These are phyloP conservation scores for Diaporthe destruens DNA, from an alignment of 2,329 filamentous ascomycete genomes.

Conservation along the genomic window DNA sequence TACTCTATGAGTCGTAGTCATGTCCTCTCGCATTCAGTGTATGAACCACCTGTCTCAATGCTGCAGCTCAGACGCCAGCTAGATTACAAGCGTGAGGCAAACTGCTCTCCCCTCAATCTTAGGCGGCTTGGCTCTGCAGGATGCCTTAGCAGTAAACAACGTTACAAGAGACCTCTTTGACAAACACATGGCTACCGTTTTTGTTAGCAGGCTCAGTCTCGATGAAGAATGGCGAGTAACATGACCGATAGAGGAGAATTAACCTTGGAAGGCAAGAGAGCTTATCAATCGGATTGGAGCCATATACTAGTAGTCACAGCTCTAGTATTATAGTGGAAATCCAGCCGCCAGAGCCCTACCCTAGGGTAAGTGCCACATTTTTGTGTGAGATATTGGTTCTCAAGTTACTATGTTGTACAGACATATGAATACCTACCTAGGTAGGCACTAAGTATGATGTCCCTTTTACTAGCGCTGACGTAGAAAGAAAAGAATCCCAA, in stretches of 20 bases:
- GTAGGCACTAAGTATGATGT: background rate
- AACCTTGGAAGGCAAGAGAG: no score
- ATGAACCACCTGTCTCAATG: background rate
- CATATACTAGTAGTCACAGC: no score
- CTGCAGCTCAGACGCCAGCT: background rate
- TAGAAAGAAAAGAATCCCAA: background rate
- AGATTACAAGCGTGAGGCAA: background rate
- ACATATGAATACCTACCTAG: background rate
- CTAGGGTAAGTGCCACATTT: no score
- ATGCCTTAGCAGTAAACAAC: background rate
- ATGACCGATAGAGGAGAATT: no score
- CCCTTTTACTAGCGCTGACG: background rate
- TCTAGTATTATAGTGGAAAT: no score
- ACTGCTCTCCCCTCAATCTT: background rate
- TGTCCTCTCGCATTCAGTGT: background rate
- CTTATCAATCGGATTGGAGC: no score
- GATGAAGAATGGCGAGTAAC: background rate
- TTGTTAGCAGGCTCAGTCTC: background rate
- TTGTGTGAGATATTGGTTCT: no score
- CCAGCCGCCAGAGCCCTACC: no score
- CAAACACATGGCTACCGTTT: background rate
- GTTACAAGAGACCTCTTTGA: background rate
- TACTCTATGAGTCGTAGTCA: no score
- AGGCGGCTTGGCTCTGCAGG: background rate
- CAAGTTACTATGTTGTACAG: background rate